A percentile compares a stretch with the other conserved stretches of the same genome.
Conservation (phyloP, 176 grass and related monocot species). For the Avena sativa region DNA sequence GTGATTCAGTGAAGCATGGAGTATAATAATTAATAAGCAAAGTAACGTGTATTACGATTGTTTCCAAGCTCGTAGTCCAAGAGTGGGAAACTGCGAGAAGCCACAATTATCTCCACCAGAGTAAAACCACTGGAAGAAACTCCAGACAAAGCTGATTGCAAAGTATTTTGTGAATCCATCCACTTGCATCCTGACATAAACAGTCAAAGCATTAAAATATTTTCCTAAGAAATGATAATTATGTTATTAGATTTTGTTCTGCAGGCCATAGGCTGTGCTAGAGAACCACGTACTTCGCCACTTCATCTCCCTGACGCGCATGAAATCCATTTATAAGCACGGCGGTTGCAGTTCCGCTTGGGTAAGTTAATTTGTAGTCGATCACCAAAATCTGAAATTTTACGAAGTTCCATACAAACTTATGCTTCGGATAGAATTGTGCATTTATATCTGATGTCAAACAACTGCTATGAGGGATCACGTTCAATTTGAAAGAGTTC, state of each 20-base stretch:
- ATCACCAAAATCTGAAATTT: conserved; percentile 93
- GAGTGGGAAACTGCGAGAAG: conserved; percentile 92
- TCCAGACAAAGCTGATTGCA: conserved; percentile 88
- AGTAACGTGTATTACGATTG: conserved; percentile 58
- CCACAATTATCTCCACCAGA: conserved; percentile 87
- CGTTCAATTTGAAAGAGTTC: not conserved
- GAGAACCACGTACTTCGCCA: conserved; percentile 67
- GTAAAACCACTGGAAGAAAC: conserved; percentile 99
- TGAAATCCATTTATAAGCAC: conserved; percentile 99
- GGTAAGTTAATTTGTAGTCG: conserved; percentile 91
- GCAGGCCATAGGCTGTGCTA: conserved; percentile 7
- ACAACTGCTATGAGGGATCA: conserved; percentile 6
- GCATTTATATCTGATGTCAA: conserved; percentile 2
- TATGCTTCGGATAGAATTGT: not conserved
- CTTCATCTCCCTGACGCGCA: conserved; percentile 74
- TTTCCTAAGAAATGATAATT: not conserved
- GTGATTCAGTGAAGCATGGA: conserved; percentile 9
- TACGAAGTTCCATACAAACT: conserved; percentile 27
- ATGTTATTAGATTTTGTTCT: not conserved
- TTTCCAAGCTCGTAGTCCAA: conserved; percentile 91
- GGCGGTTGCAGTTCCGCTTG: conserved; percentile 96
- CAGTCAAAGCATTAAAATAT: conserved; percentile 23
- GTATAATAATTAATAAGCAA: conserved; percentile 16
- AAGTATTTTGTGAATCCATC: conserved; percentile 87
- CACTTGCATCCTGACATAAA: conserved; percentile 75